Evolutionary conservation across 1,139 yeast genomes (phyloP).

Genomic region (Sugiyamaella sp.): DNA sequence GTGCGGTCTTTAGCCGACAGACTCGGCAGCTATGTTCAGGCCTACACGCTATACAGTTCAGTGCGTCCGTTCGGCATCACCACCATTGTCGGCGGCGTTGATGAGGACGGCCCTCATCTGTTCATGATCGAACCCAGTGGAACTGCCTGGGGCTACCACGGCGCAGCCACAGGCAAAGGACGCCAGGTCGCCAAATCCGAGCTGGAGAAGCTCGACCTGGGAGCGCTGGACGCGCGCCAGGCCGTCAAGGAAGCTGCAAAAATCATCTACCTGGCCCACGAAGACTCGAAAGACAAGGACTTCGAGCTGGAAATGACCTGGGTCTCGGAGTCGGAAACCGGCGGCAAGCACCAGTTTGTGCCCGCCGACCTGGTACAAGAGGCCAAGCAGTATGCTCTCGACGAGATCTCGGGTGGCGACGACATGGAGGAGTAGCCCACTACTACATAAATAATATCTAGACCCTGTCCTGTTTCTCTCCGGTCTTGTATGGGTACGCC

Average conservation of each 20-base stretch:
- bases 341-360: slow-evolving; percentile 77
- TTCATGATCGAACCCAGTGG: slow-evolving; percentile 99
- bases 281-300: slow-evolving; percentile 96
- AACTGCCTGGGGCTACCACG: slow-evolving; percentile 93
- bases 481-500: background rate
- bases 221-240: slow-evolving; percentile 68
- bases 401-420: slow-evolving; percentile 71
- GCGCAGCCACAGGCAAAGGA: slow-evolving; percentile 98
- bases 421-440: slow-evolving; percentile 48
- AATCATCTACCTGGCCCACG: slow-evolving; percentile 92
- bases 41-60: slow-evolving; percentile 92
- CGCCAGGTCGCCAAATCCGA: slow-evolving; percentile 96
- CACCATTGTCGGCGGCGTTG: slow-evolving; percentile 92
- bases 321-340: slow-evolving; percentile 75
- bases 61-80: slow-evolving; percentile 97
- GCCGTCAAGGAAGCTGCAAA: slow-evolving; percentile 94
- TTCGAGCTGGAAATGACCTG: slow-evolving; percentile 94
- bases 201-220: slow-evolving; percentile 83
- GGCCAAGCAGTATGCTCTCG: slow-evolving; percentile 80
- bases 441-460: background rate
- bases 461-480: background rate
- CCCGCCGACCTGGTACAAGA: slow-evolving; percentile 78
- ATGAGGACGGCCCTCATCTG: slow-evolving; percentile 75
- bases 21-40: slow-evolving; percentile 90
- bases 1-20: slow-evolving; percentile 85